Conservation (phyloP, 2,329 filamentous ascomycete species). For the Tolypocladium tropicale region DNA sequence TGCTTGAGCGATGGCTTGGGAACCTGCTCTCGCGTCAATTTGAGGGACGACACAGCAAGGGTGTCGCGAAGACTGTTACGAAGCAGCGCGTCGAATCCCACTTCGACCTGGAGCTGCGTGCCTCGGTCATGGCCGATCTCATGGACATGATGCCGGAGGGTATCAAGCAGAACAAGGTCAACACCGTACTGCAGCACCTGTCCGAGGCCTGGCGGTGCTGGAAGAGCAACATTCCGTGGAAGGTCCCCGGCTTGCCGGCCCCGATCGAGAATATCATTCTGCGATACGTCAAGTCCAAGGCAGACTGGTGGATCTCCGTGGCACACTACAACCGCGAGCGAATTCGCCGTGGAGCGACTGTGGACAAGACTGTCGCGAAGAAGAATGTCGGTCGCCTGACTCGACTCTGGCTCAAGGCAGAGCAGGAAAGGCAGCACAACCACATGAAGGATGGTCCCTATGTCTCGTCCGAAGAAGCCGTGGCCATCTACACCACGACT, state of each 20-base stretch:
- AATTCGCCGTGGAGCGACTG: conserved; percentile 89
- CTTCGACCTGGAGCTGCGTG: conserved; percentile 92
- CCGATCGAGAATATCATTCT: conserved; percentile 98
- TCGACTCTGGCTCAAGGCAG: conserved; percentile 91
- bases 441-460: conserved; percentile 99
- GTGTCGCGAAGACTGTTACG: conserved; percentile 96
- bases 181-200: conserved; percentile 91
- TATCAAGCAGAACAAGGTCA: conserved; percentile 99
- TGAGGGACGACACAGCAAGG: conserved; percentile 96
- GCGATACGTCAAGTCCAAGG: conserved; percentile 97
- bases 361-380: conserved; percentile 98
- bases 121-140: conserved; percentile 96
- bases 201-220: conserved; percentile 99
- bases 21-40: conserved; percentile 96
- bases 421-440: conserved; percentile 97
- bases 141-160: conserved; percentile 99
- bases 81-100: conserved; percentile 99
- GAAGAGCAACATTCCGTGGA: conserved; percentile 99
- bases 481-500: conserved; percentile 97
- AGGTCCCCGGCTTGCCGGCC: conserved; percentile 90
- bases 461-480: conserved; percentile 94
- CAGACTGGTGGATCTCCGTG: conserved; percentile 99
- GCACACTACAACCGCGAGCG: conserved; percentile 98
- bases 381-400: conserved; percentile 96
- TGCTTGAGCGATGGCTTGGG: conserved; percentile 93